Percentiles rank a stretch among this genome's conserved stretches.
These are phyloP conservation scores for Naumovozyma baii DNA, from an alignment of 805 yeast species.

Conservation along the genomic window DNA sequence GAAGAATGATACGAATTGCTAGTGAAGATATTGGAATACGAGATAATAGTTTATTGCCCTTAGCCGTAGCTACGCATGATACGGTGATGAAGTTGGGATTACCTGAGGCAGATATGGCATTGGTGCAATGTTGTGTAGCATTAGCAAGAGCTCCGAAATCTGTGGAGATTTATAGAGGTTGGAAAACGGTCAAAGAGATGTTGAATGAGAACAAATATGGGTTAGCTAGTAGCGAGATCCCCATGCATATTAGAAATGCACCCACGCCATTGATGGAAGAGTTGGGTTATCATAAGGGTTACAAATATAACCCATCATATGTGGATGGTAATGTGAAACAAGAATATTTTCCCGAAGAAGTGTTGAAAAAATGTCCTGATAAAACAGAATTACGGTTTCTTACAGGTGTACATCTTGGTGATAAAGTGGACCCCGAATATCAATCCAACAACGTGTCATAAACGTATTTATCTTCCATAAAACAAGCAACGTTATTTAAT, in stretches of 20 bases:
- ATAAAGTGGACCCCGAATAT: slow-evolving; percentile 36
- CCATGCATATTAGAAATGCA: slow-evolving; percentile 83
- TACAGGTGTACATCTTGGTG: slow-evolving; percentile 46
- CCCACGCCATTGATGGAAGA: slow-evolving; percentile 89
- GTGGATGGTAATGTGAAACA: slow-evolving; percentile 66
- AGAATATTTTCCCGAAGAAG: slow-evolving; percentile 59
- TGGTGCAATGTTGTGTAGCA: slow-evolving; percentile 91
- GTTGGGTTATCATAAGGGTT: slow-evolving; percentile 72
- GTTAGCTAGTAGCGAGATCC: slow-evolving; percentile 45
- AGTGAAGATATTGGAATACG: slow-evolving; percentile 87
- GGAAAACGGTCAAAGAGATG: slow-evolving; percentile 53
- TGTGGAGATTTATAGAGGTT: slow-evolving; percentile 75
- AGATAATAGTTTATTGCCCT: slow-evolving; percentile 76
- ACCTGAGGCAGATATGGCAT: slow-evolving; percentile 84
- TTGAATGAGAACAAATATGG: slow-evolving; percentile 42
- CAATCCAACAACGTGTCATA: too few relatives aligned
- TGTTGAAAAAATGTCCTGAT: slow-evolving; percentile 25
- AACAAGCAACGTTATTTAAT: too few relatives aligned
- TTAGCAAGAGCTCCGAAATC: slow-evolving; percentile 79
- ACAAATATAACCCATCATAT: slow-evolving; percentile 82
- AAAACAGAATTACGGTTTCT: slow-evolving; percentile 39
- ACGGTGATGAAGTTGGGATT: slow-evolving; percentile 85
- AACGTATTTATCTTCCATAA: too few relatives aligned
- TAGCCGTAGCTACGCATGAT: slow-evolving; percentile 76
- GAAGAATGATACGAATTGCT: slow-evolving; percentile 90